Percentiles rank a stretch among this genome's conserved stretches.
Evolutionary conservation across 441 rosid species (phyloP).

Genomic region (Populus hybrid): DNA sequence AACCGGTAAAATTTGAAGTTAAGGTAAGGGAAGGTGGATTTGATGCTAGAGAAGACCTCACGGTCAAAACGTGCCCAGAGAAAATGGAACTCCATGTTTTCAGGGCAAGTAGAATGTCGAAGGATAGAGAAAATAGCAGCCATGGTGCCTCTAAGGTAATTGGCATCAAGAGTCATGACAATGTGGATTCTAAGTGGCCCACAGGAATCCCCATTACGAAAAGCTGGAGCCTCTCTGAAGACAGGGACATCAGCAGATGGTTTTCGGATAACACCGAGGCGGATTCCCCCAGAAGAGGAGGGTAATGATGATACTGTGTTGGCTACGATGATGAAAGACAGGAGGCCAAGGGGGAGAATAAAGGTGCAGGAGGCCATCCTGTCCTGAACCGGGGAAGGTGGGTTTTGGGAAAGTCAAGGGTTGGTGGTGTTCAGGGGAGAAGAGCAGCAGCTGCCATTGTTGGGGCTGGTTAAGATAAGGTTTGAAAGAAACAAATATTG

Average conservation of each 20-base stretch:
- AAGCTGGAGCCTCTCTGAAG: conserved; percentile 60
- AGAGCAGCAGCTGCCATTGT: conserved; percentile 35
- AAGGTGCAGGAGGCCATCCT: conserved; percentile 57
- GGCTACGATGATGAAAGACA: conserved; percentile 36
- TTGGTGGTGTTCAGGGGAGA: conserved; percentile 16
- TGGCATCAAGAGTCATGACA: conserved; percentile 28
- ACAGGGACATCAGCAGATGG: conserved; percentile 31
- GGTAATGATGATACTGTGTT: not conserved
- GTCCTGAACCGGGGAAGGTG: conserved; percentile 24
- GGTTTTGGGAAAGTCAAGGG: not conserved
- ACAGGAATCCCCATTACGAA: conserved; percentile 49
- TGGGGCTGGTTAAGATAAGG: conserved; percentile 40
- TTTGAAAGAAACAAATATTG: conserved; percentile 15
- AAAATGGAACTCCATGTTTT: conserved; percentile 27
- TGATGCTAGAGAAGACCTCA: conserved; percentile 23
- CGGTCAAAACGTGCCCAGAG: conserved; percentile 22
- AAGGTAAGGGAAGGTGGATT: conserved; percentile 29
- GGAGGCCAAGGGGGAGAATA: conserved; percentile 45
- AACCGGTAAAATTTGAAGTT: conserved; percentile 20
- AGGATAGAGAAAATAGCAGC: conserved; percentile 29
- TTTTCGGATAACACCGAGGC: conserved; percentile 41
- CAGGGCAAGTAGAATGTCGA: conserved; percentile 29
- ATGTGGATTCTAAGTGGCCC: conserved; percentile 18
- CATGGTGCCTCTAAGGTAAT: conserved; percentile 31
- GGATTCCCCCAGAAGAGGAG: conserved; percentile 24